Evolutionary conservation across 306 rosid genomes (phyloP), one percentile per base, ranked within the genome.

Genomic region (Malus sylvestris): DNA sequence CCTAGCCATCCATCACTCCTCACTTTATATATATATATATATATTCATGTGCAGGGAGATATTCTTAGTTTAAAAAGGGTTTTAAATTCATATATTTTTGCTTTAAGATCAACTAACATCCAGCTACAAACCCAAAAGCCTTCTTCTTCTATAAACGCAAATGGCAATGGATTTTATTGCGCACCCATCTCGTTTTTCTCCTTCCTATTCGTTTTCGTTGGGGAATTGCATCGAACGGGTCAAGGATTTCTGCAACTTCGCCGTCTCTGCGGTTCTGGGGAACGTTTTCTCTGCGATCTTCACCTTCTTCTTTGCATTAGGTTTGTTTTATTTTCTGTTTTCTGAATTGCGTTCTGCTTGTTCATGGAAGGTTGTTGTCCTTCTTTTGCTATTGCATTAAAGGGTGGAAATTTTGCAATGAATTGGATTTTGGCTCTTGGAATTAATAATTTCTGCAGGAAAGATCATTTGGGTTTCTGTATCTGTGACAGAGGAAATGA

Each of bases 281-380:
- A 96, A 91, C 83, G 82, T 96, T 74, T 89, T 96, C 77, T 92
- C 99, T 25, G 99, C 97, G 88, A 96, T 96, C 91, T 85, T 96
- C 85, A 96, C 99, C 60, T 92, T 96, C 71, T 95, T 90, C 87
- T 96, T 96, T 68, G 99, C 99, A 30, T 82, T 96, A 85, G 99
- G 99, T 96, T 78, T 11, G 87, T 77, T 67, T 29, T 63, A 33
- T 16, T 55, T 16, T 30, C 16, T 64, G 66, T 63, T 4, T 23
- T 11, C 16, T 62, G 20, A 53, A 40, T 38, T 68, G 55, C 44
- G 55, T 55, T 71, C 20, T 62, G 70, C 71, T 78, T 67, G 69
- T 42, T 68, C 33, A 2, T 51, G 30, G 32, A 45, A 73, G 19
- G 68, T 30, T 46, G 29, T 59, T 62, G 49, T 71, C 69, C 44